Base-by-base conservation (phyloP, 2,329 filamentous ascomycete species). In the Diaporthe destruens region DNA sequence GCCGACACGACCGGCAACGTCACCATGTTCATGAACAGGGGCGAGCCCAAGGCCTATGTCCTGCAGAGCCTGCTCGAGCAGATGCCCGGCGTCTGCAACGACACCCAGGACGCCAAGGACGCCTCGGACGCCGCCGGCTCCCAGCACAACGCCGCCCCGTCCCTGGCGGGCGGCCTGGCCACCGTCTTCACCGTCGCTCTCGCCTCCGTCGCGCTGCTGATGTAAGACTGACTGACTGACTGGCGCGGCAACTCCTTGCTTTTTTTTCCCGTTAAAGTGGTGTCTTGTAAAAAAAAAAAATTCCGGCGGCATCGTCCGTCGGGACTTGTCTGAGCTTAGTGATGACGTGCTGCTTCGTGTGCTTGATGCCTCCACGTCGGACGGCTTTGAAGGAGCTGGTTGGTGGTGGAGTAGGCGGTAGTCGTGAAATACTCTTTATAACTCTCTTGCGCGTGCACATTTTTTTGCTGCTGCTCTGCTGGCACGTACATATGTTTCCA, bases 21-120 rank as follows among this genome's bases (percentile, higher is more conserved):
- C 63, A 73, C 71, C 71, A 73, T 73, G 74, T 73, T 55, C 71
- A 75, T 59, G 72, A 55, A 39, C 66, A 51, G 39, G 25, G 73
- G 73, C 61, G n/a, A 72, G 71, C 73, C 73, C 53, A 74, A 68
- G 73, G 73, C 67, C 14, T 74, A 72, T 54, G 53, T 74, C 47
- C 71, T 74, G 25, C 73, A 74, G 73, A 72, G 71, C 53, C 55
- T 66, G 11, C 66, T 72, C 20, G 53, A 23, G 2, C 36, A 56
- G 23, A 74, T 70, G 20, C 61, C 68, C 57, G 71, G 71, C 9
- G 47, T 74, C 44, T 74, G 73, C 71, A 71, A 63, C 44, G 63
- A 23, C 6, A 74, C 73, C 36, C 32, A 67, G 71, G 71, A 72
- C 25, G 66, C 71, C 25, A 53, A 71, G 23, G 55, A 49, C 6